phyloP scores from a whole-genome alignment of 371 early-diverging fungal species.

The Capillidium heterosporum region DNA sequence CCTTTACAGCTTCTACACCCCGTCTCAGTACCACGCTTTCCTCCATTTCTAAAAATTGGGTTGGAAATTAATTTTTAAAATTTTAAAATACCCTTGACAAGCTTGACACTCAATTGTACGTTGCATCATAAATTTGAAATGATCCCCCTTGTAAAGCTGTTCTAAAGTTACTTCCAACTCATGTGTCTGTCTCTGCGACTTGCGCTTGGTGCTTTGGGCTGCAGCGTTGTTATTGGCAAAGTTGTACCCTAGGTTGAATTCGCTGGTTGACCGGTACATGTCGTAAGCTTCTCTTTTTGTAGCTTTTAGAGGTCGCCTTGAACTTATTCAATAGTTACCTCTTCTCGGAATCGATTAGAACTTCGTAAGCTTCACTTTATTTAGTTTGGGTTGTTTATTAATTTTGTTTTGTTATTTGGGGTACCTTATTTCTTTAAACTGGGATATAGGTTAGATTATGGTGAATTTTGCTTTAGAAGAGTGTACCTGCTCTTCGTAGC shows the following conservation, averaged over 20 bases:
- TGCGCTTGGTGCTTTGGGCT: slow-evolving; percentile 46
- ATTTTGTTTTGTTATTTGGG: not conserved
- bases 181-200: slow-evolving; percentile 73
- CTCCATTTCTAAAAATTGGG: slow-evolving; percentile 16
- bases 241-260: slow-evolving; percentile 72
- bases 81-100: slow-evolving; percentile 28
- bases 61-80: not conserved
- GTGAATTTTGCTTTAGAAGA: slow-evolving; percentile 4
- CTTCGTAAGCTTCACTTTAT: slow-evolving; percentile 35
- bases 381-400: not conserved
- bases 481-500: slow-evolving; percentile 11
- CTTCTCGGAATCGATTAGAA: slow-evolving; percentile 44
- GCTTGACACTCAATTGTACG: slow-evolving; percentile 57
- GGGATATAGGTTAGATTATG: not conserved
- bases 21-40: slow-evolving; percentile 49
- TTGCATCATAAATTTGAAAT: slow-evolving; percentile 73
- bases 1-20: slow-evolving; percentile 76
- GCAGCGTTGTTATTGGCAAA: slow-evolving; percentile 30
- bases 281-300: slow-evolving; percentile 88
- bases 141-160: slow-evolving; percentile 86
- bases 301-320: slow-evolving; percentile 37
- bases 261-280: slow-evolving; percentile 56
- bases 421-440: slow-evolving; percentile 11
- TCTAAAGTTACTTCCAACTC: slow-evolving; percentile 71
- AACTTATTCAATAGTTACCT: slow-evolving; percentile 14